Evolutionary conservation across 768 basidiomycete genomes (phyloP).

Genomic region (Royoungia palumana): DNA sequence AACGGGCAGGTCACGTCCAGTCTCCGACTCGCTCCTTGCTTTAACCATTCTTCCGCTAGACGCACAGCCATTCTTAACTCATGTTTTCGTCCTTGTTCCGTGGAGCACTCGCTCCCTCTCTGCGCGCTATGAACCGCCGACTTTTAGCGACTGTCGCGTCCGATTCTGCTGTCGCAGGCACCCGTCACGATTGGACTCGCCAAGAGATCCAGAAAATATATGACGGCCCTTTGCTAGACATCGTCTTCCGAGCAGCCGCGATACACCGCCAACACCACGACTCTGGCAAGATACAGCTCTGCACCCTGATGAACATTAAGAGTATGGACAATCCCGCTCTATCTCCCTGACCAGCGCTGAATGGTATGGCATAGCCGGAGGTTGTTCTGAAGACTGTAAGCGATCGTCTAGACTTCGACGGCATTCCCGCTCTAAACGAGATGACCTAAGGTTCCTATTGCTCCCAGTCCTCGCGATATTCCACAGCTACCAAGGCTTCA

Average conservation of each 20-base stretch:
- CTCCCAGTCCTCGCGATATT: slow-evolving; percentile 93
- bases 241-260: slow-evolving; percentile 81
- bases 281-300: slow-evolving; percentile 88
- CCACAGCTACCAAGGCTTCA: slow-evolving; percentile 85
- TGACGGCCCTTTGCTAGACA: slow-evolving; percentile 80
- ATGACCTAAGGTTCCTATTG: slow-evolving; percentile 79
- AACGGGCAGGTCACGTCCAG: too few relatives aligned
- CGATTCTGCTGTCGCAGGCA: slow-evolving; percentile 11
- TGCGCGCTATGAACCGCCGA: slow-evolving; percentile 34
- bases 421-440: background rate
- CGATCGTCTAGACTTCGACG: slow-evolving; percentile 2
- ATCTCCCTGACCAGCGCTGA: slow-evolving; percentile 18
- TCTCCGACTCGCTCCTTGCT: too few relatives aligned
- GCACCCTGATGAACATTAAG: slow-evolving; percentile 98
- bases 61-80: background rate
- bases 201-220: slow-evolving; percentile 84
- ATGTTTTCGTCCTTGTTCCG: slow-evolving; percentile 15
- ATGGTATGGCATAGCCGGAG: slow-evolving; percentile 61
- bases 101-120: slow-evolving; percentile 6
- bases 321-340: slow-evolving; percentile 51
- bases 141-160: slow-evolving; percentile 57
- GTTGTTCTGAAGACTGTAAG: slow-evolving; percentile 94
- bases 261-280: slow-evolving; percentile 87
- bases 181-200: slow-evolving; percentile 69
- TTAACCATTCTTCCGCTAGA: too few relatives aligned